These are phyloP conservation scores for Cladosporium velox DNA, from an alignment of 2,329 filamentous ascomycete species.

Conservation along the genomic window DNA sequence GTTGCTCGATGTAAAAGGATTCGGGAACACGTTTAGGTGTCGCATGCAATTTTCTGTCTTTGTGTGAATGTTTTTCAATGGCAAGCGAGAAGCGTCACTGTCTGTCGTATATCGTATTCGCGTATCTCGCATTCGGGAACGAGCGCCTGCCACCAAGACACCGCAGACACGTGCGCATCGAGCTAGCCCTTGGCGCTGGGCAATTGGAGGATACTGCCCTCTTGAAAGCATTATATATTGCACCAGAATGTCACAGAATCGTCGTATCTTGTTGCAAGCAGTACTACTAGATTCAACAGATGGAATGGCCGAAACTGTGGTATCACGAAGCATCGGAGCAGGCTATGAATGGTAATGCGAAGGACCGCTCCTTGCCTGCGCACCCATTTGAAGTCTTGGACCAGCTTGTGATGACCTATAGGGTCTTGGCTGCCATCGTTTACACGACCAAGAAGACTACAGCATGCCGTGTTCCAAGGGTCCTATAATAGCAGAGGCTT, in stretches of 20 bases:
- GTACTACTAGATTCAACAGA: not conserved
- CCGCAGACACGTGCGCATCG: not conserved
- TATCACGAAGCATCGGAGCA: not conserved
- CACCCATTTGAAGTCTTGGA: not conserved
- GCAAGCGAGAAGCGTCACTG: not conserved
- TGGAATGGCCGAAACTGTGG: not conserved
- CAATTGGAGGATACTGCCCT: not conserved
- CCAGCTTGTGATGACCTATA: conserved; percentile 3
- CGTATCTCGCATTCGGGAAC: not conserved
- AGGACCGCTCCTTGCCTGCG: not conserved
- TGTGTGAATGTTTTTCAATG: not conserved
- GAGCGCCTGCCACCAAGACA: not conserved
- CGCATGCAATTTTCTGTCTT: no score
- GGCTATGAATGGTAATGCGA: not conserved
- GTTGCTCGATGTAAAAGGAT: no score
- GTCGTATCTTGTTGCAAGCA: not conserved
- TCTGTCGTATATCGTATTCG: conserved; percentile 4
- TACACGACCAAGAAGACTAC: not conserved
- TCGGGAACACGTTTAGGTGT: no score
- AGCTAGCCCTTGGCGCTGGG: not conserved
- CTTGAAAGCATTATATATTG: not conserved
- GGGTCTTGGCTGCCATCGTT: not conserved
- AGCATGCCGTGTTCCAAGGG: not conserved
- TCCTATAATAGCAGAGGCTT: not conserved
- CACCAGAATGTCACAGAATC: not conserved